phyloP scores from a whole-genome alignment of 2,329 filamentous ascomycete genomes.

The Fusarium hostae region DNA sequence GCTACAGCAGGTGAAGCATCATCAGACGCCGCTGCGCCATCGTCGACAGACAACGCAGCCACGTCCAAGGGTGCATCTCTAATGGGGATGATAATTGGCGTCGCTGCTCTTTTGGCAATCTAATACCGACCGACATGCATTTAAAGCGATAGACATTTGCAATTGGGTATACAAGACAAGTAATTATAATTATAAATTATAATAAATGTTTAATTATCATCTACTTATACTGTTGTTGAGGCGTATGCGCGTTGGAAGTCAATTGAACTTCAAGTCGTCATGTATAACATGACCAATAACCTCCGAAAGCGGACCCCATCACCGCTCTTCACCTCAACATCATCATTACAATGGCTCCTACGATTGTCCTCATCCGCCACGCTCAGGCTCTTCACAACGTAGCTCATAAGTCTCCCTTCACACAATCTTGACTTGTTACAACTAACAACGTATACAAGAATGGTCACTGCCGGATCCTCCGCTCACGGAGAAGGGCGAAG shows the following conservation, averaged over 20 bases:
- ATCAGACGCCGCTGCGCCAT: slow-evolving; percentile 2
- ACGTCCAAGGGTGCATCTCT: slow-evolving; percentile 1
- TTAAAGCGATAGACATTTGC: background rate
- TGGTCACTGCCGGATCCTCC: slow-evolving; percentile 62
- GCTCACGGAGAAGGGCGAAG: slow-evolving; percentile 60
- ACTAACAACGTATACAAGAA: slow-evolving; percentile 54
- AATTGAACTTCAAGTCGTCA: background rate
- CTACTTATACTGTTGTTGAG: too few relatives aligned
- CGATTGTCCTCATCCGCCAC: slow-evolving; percentile 86
- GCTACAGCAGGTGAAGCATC: background rate
- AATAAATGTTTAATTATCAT: background rate
- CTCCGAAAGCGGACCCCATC: slow-evolving; percentile 16
- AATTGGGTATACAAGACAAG: background rate
- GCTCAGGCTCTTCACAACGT: slow-evolving; percentile 75
- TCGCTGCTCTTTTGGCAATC: slow-evolving; percentile 9
- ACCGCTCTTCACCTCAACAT: slow-evolving; percentile 4
- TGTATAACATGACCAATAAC: background rate
- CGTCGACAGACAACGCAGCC: slow-evolving; percentile 13
- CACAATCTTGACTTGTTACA: too few relatives aligned
- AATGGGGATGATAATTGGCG: slow-evolving; percentile 1
- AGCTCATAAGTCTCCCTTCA: slow-evolving; percentile 55
- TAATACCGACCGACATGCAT: background rate
- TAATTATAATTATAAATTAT: background rate
- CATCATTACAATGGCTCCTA: slow-evolving; percentile 59
- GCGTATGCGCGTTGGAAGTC: background rate